phyloP scores from a whole-genome alignment of 1,284 basidiomycete genomes.

The Ganoderma sinense region DNA sequence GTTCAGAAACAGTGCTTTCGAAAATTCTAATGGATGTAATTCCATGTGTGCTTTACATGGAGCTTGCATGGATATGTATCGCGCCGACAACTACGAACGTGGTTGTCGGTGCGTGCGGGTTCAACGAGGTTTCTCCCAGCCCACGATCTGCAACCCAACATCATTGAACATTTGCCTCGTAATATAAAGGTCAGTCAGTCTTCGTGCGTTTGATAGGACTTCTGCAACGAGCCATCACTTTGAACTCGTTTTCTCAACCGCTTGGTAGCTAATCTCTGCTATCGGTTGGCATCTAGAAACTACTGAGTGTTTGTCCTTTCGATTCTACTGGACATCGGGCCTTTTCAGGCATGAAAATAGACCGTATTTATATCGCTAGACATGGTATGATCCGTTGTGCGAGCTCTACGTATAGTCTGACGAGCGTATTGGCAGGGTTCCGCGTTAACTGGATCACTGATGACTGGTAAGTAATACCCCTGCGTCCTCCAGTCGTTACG shows the following conservation, averaged over 20 bases:
- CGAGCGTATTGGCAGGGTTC: conserved; percentile 57
- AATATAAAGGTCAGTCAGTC: no score
- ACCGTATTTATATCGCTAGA: conserved; percentile 82
- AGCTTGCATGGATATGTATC: no score
- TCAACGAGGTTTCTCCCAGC: background rate
- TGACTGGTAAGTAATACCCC: conserved; percentile 64
- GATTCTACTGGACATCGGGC: background rate
- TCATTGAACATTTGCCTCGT: no score
- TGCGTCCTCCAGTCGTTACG: background rate
- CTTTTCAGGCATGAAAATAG: conserved; percentile 45
- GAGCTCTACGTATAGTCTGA: background rate
- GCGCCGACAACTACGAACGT: background rate
- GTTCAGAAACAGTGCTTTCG: conserved; percentile 13
- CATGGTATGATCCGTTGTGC: conserved; percentile 63
- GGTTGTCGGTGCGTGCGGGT: background rate
- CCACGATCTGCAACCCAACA: background rate
- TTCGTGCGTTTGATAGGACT: no score
- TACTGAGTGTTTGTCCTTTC: background rate
- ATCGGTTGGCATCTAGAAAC: background rate
- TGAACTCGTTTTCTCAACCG: no score
- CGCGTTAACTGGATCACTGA: conserved; percentile 75
- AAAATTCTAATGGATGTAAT: background rate
- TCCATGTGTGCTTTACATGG: background rate
- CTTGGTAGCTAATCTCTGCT: no score
- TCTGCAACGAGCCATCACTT: no score